These are phyloP conservation scores for Boletus fagicola DNA, from an alignment of 768 basidiomycete species.

Conservation along the genomic window DNA sequence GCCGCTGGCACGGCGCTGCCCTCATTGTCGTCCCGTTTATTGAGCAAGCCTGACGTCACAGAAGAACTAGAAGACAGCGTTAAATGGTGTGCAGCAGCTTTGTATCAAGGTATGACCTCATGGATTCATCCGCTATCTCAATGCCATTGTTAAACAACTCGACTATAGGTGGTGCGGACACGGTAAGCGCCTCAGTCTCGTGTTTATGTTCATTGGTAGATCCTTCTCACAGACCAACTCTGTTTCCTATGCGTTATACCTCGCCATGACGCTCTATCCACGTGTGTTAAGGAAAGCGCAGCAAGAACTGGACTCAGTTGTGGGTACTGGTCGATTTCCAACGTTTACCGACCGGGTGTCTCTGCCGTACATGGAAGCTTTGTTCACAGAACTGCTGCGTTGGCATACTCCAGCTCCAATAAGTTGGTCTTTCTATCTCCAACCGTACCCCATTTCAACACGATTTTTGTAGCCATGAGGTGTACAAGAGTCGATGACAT, in stretches of 20 bases:
- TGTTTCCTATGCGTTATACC: neutral
- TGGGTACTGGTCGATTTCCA: neutral
- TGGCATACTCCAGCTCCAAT: neutral
- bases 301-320: neutral
- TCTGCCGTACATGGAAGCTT: neutral
- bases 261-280: neutral
- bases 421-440: neutral
- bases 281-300: neutral
- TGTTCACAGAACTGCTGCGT: neutral
- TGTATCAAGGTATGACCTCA: neutral
- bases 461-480: neutral
- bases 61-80: neutral
- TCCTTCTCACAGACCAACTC: neutral
- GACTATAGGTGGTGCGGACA: neutral
- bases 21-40: neutral
- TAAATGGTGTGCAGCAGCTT: neutral
- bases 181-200: neutral
- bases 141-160: neutral
- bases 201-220: neutral
- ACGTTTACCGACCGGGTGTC: neutral
- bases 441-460: neutral
- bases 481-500: neutral
- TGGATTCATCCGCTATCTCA: neutral
- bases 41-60: neutral
- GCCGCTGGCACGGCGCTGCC: neutral